These are phyloP conservation scores for Taphrina betulina DNA, from an alignment of 1,139 yeast genomes.

Conservation along the genomic window DNA sequence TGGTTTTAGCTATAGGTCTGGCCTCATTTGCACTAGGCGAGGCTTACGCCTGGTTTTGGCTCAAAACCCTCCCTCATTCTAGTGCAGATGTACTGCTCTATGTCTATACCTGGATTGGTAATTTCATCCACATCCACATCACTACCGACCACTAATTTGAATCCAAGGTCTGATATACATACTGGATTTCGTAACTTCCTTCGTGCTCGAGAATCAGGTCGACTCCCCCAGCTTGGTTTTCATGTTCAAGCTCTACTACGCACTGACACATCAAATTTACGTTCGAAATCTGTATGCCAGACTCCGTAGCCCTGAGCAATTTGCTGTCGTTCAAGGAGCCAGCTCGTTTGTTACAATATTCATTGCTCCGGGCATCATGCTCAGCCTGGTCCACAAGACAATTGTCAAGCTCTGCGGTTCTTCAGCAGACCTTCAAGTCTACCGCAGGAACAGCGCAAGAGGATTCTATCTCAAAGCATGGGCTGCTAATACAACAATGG, in stretches of 20 bases:
- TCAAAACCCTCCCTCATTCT: constrained; percentile 35
- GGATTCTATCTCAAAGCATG: constrained; percentile 35
- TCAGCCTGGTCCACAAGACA: constrained; percentile 19
- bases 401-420: constrained; percentile 7
- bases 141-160: constrained; percentile 4
- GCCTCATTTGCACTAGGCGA: constrained; percentile 35
- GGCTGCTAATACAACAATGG: constrained; percentile 36
- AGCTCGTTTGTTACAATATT: constrained; percentile 34
- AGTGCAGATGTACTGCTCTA: constrained; percentile 35
- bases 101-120: constrained; percentile 33
- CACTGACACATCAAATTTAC: constrained; percentile 35
- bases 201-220: constrained; percentile 28
- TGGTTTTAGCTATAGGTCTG: constrained; percentile 34
- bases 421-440: constrained; percentile 8
- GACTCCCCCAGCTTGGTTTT: constrained; percentile 33
- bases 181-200: constrained; percentile 33
- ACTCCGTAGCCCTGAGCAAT: constrained; percentile 36
- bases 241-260: constrained; percentile 35
- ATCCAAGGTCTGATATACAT: constrained; percentile 25
- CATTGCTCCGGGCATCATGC: constrained; percentile 34
- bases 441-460: constrained; percentile 34
- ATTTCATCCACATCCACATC: neutral
- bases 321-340: constrained; percentile 36
- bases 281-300: constrained; percentile 36
- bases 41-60: constrained; percentile 35